A percentile compares a stretch with the other conserved stretches of the same genome.
Conservation (phyloP, 2,329 filamentous ascomycete species). For the Cladosporium sp. region DNA sequence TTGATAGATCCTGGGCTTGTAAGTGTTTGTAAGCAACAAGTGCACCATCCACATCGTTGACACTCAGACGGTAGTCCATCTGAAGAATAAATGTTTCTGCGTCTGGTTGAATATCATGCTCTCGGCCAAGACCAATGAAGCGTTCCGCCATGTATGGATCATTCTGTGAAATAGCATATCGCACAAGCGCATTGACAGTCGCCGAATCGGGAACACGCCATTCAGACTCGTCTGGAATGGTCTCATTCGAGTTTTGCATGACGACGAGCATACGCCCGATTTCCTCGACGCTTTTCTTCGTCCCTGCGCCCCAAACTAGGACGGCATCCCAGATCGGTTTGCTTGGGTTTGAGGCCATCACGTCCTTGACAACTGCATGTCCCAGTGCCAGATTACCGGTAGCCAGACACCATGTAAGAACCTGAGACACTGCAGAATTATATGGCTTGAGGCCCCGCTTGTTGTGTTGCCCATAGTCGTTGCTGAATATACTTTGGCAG, state of each 20-base stretch:
- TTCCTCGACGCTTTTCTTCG: constrained; percentile 70
- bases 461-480: constrained; percentile 40
- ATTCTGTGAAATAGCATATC: constrained; percentile 67
- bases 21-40: constrained; percentile 65
- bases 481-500: constrained; percentile 72
- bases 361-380: constrained; percentile 55
- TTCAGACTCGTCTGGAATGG: constrained; percentile 44
- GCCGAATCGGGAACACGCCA: constrained; percentile 60
- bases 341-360: constrained; percentile 30
- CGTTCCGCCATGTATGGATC: constrained; percentile 73
- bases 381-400: constrained; percentile 64
- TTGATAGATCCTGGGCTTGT: constrained; percentile 55
- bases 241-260: constrained; percentile 49
- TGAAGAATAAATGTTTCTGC: constrained; percentile 71
- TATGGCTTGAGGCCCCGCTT: not conserved
- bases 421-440: constrained; percentile 9
- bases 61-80: constrained; percentile 72
- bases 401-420: constrained; percentile 29
- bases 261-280: constrained; percentile 70
- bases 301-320: constrained; percentile 72
- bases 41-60: constrained; percentile 70
- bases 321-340: constrained; percentile 65
- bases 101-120: constrained; percentile 66
- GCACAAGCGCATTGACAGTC: constrained; percentile 76
- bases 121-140: constrained; percentile 66